Percentiles rank a stretch among this genome's conserved stretches.
Conservation (phyloP, 371 early-diverging fungal species). For the Mucor irregularis region DNA sequence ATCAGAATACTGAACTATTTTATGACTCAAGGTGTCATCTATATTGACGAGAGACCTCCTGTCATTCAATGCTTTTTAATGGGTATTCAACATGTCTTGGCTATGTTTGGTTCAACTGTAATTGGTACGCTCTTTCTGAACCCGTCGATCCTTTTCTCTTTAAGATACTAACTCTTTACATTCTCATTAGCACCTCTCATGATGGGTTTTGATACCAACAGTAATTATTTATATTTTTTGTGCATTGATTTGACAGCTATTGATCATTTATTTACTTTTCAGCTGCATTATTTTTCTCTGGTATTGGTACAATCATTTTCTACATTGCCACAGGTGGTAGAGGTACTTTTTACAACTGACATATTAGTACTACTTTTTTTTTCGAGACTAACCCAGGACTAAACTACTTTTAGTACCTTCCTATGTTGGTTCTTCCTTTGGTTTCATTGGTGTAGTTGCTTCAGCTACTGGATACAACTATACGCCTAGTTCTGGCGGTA, state of each 20-base stretch:
- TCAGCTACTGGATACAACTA: conserved; percentile 53
- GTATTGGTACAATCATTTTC: conserved; percentile 61
- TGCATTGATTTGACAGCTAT: not conserved
- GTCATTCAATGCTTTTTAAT: conserved; percentile 38
- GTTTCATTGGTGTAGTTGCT: conserved; percentile 54
- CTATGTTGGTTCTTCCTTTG: conserved; percentile 60
- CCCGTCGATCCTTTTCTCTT: too few relatives aligned
- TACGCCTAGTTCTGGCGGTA: conserved; percentile 26
- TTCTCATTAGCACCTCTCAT: conserved; percentile 37
- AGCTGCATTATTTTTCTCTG: conserved; percentile 59
- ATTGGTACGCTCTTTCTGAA: conserved; percentile 21
- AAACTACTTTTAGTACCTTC: too few relatives aligned
- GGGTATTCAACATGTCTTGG: conserved; percentile 57
- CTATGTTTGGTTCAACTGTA: conserved; percentile 65
- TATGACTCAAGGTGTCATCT: conserved; percentile 40
- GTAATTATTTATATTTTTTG: conserved; percentile 25
- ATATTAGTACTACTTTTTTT: too few relatives aligned
- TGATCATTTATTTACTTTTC: conserved; percentile 3
- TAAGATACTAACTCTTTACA: not conserved
- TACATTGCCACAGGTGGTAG: conserved; percentile 55
- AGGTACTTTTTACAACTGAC: conserved; percentile 10
- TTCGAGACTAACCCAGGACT: too few relatives aligned
- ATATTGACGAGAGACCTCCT: conserved; percentile 53
- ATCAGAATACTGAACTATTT: not conserved
- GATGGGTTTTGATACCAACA: conserved; percentile 60